Base-by-base conservation (phyloP, 2,329 filamentous ascomycete species). In the Bisporella sp. region DNA sequence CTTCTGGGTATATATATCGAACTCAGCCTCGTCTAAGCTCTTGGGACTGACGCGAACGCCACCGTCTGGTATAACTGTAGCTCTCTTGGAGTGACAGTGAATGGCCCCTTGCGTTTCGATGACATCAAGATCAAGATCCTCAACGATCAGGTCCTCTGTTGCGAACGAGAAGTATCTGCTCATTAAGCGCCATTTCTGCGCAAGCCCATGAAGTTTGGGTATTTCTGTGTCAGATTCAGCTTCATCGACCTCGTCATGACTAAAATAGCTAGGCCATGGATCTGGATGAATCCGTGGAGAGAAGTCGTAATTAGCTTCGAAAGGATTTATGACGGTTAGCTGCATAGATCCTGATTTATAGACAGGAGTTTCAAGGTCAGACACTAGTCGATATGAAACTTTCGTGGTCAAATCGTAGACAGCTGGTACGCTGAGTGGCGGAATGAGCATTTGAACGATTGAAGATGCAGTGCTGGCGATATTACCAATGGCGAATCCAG, bases 231-330 rank as follows among this genome's bases (percentile, higher is more conserved):
- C 60, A 5, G 54, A 48, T 5, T 53, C 46, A 4, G 12, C 32
- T 8, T 66, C 59, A 8, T 70, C 66, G 30, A 58, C 65, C 31
- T 70, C 67, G 57, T 65, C 52, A 46, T 63, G 72, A 47, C 82
- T 76, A 67, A 97, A 99, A 60, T 95, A 83, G 64, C 85, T 90
- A 1, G 93, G 91, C 92, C 93, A 99, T 2, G 81, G 75, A 45
- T 86, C 84, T 0, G 77, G 68, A 66, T 96, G 86, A 4, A 96
- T 73, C 7, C 86, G 79, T 8, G 93, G 90, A 9, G 84, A 76
- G 54, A 97, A 81, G 55, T 95, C 89, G 66, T 95, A 96, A 62
- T 87, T 93, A 12, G 90, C 88, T 69, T 96, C 90, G 60, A 99
- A 97, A 0, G 92, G 89, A 46, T 82, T 84, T 48, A 89, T 81